Conservation (phyloP, 306 rosid species). For the Pyrus communis region DNA sequence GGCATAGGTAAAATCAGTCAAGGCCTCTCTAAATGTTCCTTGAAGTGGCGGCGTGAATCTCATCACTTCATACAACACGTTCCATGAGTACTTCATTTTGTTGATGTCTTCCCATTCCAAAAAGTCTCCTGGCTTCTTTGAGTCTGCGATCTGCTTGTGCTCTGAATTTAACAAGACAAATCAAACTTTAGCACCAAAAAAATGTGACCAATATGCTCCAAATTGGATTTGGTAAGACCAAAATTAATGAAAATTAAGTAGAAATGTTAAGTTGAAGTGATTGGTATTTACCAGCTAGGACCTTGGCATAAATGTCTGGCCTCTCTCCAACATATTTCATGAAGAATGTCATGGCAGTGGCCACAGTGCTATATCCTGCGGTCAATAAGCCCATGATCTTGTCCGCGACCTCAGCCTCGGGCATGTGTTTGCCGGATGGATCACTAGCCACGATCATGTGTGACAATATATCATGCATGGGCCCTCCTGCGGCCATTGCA, state of each 20-base stretch:
- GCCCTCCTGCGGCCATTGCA: slow-evolving; percentile 33
- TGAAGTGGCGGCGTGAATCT: slow-evolving; percentile 35
- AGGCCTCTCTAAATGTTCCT: slow-evolving; percentile 32
- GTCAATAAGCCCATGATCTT: slow-evolving; percentile 18
- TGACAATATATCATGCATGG: slow-evolving; percentile 41
- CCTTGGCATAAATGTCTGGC: slow-evolving; percentile 35
- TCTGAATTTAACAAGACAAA: slow-evolving; percentile 4
- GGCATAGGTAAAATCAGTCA: slow-evolving; percentile 22
- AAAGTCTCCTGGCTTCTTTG: slow-evolving; percentile 19
- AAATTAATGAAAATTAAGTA: background rate
- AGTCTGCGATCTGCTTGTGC: slow-evolving; percentile 18
- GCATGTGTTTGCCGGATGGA: slow-evolving; percentile 46
- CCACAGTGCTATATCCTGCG: slow-evolving; percentile 13
- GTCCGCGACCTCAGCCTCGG: slow-evolving; percentile 39
- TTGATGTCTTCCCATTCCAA: slow-evolving; percentile 30
- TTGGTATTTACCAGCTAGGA: slow-evolving; percentile 28
- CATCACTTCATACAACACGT: slow-evolving; percentile 28
- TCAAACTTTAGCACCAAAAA: background rate
- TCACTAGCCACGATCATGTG: slow-evolving; percentile 46
- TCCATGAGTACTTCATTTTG: slow-evolving; percentile 38
- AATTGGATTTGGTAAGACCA: too few relatives aligned
- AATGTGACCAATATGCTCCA: background rate
- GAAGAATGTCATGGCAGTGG: slow-evolving; percentile 20
- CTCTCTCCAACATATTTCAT: slow-evolving; percentile 14
- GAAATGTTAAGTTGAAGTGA: background rate